Base-by-base conservation (phyloP, 257 asterid species). In the Misopates orontium region DNA sequence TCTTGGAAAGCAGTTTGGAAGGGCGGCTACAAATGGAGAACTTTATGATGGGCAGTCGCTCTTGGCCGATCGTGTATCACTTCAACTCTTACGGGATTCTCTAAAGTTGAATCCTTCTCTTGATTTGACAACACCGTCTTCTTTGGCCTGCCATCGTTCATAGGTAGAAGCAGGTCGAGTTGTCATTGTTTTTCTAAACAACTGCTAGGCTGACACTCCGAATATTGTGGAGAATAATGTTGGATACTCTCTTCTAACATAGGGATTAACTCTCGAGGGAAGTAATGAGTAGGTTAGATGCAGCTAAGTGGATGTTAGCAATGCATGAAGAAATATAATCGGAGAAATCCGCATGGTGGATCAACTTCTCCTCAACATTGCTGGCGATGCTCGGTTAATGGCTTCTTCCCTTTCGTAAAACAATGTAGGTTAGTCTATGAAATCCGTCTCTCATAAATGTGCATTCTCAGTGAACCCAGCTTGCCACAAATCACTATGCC, bases 1-100 rank as follows among this genome's bases (percentile, higher is more conserved):
- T 56, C 79, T 62, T 15, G 83, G 82, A 53, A 87, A 83, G 74
- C 95, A 83, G 73, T 78, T 80, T 10, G 88, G 83, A 55, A 78
- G 79, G 67, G 61, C 78, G 67, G 58, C 76, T 58, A 72, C 71
- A 8, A 75, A 60, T 50, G 84, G 89, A 60, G 91, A 85, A 59
- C 67, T 77, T 70, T 85, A 74, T 11, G 88, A 90, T 59, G 80
- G 85, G 6, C 97, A 86, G 74, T 78, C 87, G 1, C 79, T 84
- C 44, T 77, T 86, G 82, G 95, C 91, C 48, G 87, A 91, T 73
- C 93, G 90, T 2, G 91, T 91, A 55, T 81, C 91, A 65, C 96
- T 82, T 80, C 91, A 88, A 59, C 84, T 88, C 57, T 77, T 84
- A 2, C 74, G 81, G 53, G 97, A 84, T 71, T 87, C 87, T 24